These are phyloP conservation scores for Plectosphaerella cucumerina DNA, from an alignment of 2,329 filamentous ascomycete species.

Conservation along the genomic window DNA sequence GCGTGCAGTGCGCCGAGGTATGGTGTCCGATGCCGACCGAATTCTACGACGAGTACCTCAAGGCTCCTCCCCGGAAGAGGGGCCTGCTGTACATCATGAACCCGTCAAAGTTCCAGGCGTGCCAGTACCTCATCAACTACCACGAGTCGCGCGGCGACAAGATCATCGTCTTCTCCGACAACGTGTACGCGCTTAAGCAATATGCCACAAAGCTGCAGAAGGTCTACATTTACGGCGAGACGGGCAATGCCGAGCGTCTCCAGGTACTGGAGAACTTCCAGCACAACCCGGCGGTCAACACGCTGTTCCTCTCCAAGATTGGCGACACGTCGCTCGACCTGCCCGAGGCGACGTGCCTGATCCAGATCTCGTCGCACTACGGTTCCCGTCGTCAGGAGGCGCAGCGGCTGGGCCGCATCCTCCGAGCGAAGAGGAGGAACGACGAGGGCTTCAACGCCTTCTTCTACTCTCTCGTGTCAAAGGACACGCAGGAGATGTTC, in stretches of 20 bases:
- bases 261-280: slow-evolving; percentile 92
- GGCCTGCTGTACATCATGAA: slow-evolving; percentile 88
- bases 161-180: slow-evolving; percentile 97
- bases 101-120: slow-evolving; percentile 92
- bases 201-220: slow-evolving; percentile 84
- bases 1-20: slow-evolving; percentile 96
- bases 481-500: slow-evolving; percentile 97
- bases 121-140: slow-evolving; percentile 97
- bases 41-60: slow-evolving; percentile 92
- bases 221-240: slow-evolving; percentile 88
- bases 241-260: slow-evolving; percentile 79
- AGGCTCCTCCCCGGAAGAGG: slow-evolving; percentile 50
- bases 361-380: slow-evolving; percentile 96
- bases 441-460: slow-evolving; percentile 99
- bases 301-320: slow-evolving; percentile 94
- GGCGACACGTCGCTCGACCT: slow-evolving; percentile 97
- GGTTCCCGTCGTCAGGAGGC: slow-evolving; percentile 96
- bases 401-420: slow-evolving; percentile 85
- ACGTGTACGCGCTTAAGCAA: slow-evolving; percentile 84
- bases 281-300: slow-evolving; percentile 84
- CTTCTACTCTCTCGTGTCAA: slow-evolving; percentile 96
- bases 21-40: slow-evolving; percentile 99
- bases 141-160: slow-evolving; percentile 94
- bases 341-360: slow-evolving; percentile 92
- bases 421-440: slow-evolving; percentile 90